Evolutionary conservation across 805 yeast species (phyloP).

Genomic region (Saturnispora halmiae): DNA sequence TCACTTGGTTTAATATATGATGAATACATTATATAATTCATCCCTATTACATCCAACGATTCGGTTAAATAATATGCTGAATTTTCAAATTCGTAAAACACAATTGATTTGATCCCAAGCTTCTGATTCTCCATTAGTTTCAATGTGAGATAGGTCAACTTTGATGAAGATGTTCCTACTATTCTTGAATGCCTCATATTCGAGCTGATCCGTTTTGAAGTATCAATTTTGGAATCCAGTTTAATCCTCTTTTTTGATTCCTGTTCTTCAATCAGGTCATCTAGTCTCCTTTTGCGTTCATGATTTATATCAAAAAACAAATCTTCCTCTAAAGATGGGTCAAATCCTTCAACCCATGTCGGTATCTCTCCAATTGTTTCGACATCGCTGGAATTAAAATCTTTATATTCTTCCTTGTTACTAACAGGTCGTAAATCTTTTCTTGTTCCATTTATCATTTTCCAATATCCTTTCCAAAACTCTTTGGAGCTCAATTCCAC

Average conservation of each 20-base stretch:
- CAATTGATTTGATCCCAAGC: constrained; percentile 42
- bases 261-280: background rate
- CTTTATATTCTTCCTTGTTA: constrained; percentile 14
- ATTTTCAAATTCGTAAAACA: constrained; percentile 65
- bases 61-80: constrained; percentile 62
- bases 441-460: constrained; percentile 23
- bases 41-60: constrained; percentile 50
- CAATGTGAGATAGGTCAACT: constrained; percentile 51
- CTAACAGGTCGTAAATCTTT: constrained; percentile 13
- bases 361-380: constrained; percentile 22
- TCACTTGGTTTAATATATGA: constrained; percentile 44
- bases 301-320: constrained; percentile 5
- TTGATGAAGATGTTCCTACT: constrained; percentile 57
- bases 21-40: constrained; percentile 55
- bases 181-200: constrained; percentile 30
- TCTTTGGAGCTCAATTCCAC: constrained; percentile 29
- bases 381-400: constrained; percentile 14
- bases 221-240: background rate
- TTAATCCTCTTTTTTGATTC: constrained; percentile 3
- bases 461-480: constrained; percentile 53
- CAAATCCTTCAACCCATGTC: constrained; percentile 22
- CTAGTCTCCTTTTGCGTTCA: background rate
- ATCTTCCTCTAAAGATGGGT: constrained; percentile 21
- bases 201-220: constrained; percentile 14
- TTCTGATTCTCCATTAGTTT: constrained; percentile 44